Evolutionary conservation across 2,329 filamentous ascomycete species (phyloP).

Genomic region (Keithomyces neogunnii): DNA sequence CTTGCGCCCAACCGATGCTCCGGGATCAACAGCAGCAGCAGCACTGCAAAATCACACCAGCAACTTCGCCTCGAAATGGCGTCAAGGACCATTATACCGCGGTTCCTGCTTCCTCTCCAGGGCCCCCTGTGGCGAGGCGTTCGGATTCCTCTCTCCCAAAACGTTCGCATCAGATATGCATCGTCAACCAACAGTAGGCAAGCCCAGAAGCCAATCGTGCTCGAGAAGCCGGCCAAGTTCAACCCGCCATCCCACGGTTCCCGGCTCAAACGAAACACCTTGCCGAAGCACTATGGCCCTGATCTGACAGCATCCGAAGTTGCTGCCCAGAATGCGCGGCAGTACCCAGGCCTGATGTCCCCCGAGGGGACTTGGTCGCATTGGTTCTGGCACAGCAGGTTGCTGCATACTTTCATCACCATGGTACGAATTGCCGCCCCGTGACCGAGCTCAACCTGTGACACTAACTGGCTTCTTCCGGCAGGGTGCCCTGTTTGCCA

Average conservation of each 20-base stretch:
- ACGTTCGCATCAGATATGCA: constrained; percentile 26
- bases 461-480: neutral
- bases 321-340: constrained; percentile 55
- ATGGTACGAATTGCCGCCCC: constrained; percentile 51
- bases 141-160: constrained; percentile 25
- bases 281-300: constrained; percentile 67
- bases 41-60: neutral
- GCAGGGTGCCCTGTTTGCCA: constrained; percentile 56
- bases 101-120: constrained; percentile 59
- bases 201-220: constrained; percentile 52
- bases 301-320: constrained; percentile 57
- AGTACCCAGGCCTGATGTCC: constrained; percentile 87
- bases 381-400: constrained; percentile 72
- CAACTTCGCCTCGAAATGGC: constrained; percentile 26
- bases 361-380: constrained; percentile 73
- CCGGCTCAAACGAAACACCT: constrained; percentile 46
- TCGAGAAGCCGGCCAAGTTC: constrained; percentile 84
- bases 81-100: constrained; percentile 48
- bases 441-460: neutral
- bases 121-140: constrained; percentile 45
- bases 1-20: neutral
- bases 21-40: neutral
- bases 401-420: constrained; percentile 74
- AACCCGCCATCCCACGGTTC: constrained; percentile 84
- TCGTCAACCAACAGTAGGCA: constrained; percentile 13